Base-by-base conservation (phyloP, 305 asterid genomes). In the Fraxinus baroniana region DNA sequence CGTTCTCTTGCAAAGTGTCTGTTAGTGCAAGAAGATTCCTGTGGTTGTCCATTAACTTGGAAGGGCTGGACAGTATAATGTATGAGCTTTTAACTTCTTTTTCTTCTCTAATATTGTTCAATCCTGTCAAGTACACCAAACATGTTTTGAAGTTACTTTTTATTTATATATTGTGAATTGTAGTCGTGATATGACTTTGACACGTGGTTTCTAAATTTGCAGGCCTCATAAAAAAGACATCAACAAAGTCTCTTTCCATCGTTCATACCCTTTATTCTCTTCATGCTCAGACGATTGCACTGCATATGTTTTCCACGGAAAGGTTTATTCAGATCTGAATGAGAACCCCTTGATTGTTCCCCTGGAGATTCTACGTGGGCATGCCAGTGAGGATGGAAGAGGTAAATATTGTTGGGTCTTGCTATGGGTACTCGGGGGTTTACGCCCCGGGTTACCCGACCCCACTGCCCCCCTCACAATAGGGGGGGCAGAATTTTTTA, bases 221-320 rank as follows among this genome's bases (percentile, higher is more conserved):
- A 96, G 98, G 82, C 90, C 93, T 85, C 99, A 96, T 82, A 87
- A 89, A 8, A 94, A 94, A 88, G 98, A 94, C 88, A 89, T 94
- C 72, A 93, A 89, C 41, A 83, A 88, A 26, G 98, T 96, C 72
- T 93, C 96, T 66, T 91, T 89, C 87, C 99, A 96, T 87, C 93
- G 94, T 24, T 88, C 97, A 12, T 96, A 93, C 87, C 99, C 99
- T 83, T 80, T 96, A 79, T 96, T 93, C 82, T 98, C 97, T n/a
- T 90, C 98, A 5, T 86, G 94, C 88, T 94, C 99, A n/a, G 98
- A 96, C 82, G 99, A 96, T 87, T 85, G 93, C 92, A 91, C 97
- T 5, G 92, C 99, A 44, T 92, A 91, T 81, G 90, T 94, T 71
- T 94, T 92, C 79, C 99, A 96, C 46, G 98, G 98, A 39, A 96